Conservation (phyloP, 2,329 filamentous ascomycete species). For the Cylindrodendrum hubeiense region DNA sequence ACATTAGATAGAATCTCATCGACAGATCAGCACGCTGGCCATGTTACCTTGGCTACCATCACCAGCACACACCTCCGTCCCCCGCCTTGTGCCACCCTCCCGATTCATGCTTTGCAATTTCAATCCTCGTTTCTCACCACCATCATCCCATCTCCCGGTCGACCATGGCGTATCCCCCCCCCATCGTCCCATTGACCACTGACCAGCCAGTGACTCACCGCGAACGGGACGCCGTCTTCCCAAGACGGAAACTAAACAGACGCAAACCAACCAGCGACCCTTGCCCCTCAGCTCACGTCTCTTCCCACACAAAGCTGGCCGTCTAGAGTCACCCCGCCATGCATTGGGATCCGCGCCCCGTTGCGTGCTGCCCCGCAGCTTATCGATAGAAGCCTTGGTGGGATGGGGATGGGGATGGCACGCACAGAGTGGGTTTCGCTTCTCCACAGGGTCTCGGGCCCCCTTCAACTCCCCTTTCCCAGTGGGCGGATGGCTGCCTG, state of each 20-base stretch:
- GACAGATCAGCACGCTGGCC: neutral
- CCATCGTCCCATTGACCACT: constrained; percentile 20
- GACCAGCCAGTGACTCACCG: constrained; percentile 17
- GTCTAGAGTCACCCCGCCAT: constrained; percentile 15
- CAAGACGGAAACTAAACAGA: constrained; percentile 10
- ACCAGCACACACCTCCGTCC: neutral
- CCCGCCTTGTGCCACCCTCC: neutral
- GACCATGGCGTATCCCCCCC: neutral
- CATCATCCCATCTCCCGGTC: neutral
- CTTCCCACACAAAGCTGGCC: neutral
- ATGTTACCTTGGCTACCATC: constrained; percentile 3
- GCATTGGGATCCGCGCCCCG: neutral
- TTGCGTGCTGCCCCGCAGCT: constrained; percentile 23
- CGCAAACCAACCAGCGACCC: neutral
- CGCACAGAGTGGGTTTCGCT: too few relatives aligned
- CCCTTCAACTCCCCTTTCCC: neutral
- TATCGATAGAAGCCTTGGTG: constrained; percentile 17
- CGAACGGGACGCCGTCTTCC: neutral
- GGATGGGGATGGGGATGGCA: neutral
- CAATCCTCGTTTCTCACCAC: neutral
- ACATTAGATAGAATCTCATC: constrained; percentile 3
- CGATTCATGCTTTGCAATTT: neutral
- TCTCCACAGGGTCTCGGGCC: neutral
- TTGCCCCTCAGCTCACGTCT: neutral
- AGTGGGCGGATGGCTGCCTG: constrained; percentile 8